These are phyloP conservation scores for Eragrostis tef DNA, from an alignment of 202 grass and related monocot species.

Conservation along the genomic window DNA sequence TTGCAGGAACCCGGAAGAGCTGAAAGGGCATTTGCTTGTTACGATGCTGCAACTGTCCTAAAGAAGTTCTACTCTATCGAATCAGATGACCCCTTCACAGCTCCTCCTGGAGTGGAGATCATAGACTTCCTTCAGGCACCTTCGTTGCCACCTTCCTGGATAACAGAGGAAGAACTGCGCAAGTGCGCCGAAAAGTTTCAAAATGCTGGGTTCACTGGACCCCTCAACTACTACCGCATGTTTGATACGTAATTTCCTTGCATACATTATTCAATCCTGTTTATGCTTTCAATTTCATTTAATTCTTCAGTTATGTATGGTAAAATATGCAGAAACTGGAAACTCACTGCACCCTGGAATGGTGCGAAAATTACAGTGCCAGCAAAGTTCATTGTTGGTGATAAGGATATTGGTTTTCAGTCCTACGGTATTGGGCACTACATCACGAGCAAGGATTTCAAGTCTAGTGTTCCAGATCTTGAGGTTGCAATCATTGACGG, in stretches of 20 bases:
- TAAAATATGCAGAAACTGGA: constrained; percentile 50
- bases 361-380: constrained; percentile 50
- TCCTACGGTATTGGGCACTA: constrained; percentile 24
- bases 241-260: constrained; percentile 47
- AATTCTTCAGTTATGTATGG: constrained; percentile 6
- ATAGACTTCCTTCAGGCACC: constrained; percentile 61
- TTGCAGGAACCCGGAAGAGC: constrained; percentile 57
- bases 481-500: constrained; percentile 50
- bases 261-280: background rate
- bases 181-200: constrained; percentile 60
- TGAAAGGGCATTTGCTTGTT: constrained; percentile 54
- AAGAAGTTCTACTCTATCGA: constrained; percentile 58
- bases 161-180: constrained; percentile 54
- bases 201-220: constrained; percentile 66
- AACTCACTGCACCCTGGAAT: constrained; percentile 53
- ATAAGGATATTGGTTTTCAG: constrained; percentile 45
- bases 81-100: constrained; percentile 44
- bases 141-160: constrained; percentile 50
- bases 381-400: constrained; percentile 44
- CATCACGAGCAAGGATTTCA: constrained; percentile 42
- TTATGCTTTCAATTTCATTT: background rate
- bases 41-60: constrained; percentile 52
- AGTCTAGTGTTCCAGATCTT: constrained; percentile 46
- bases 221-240: constrained; percentile 64
- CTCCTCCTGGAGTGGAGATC: constrained; percentile 63